Percentiles rank a stretch among this genome's conserved stretches.
phyloP scores from a whole-genome alignment of 805 yeast genomes.

The Scheffersomyces coipomensis region DNA sequence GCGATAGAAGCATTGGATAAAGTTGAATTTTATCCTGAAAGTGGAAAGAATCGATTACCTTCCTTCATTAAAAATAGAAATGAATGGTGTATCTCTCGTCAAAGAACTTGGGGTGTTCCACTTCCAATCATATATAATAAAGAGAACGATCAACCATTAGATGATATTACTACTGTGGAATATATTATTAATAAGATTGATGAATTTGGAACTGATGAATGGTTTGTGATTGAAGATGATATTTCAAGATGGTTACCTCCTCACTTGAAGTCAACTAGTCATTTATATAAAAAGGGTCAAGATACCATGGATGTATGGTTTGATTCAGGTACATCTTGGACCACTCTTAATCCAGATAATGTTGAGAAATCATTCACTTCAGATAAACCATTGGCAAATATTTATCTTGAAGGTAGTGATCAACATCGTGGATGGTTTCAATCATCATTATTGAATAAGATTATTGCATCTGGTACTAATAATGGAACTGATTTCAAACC shows the following conservation, averaged over 20 bases:
- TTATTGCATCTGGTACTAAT: slow-evolving; percentile 51
- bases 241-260: slow-evolving; percentile 75
- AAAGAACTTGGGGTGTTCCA: slow-evolving; percentile 97
- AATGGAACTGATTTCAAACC: slow-evolving; percentile 26
- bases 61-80: slow-evolving; percentile 75
- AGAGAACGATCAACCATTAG: slow-evolving; percentile 61
- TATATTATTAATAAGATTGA: slow-evolving; percentile 58
- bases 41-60: slow-evolving; percentile 66
- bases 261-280: slow-evolving; percentile 37
- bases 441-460: slow-evolving; percentile 79
- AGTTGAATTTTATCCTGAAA: slow-evolving; percentile 72
- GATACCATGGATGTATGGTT: slow-evolving; percentile 99
- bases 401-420: slow-evolving; percentile 96
- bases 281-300: slow-evolving; percentile 57
- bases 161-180: slow-evolving; percentile 53
- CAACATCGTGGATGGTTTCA: slow-evolving; percentile 99
- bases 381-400: slow-evolving; percentile 52
- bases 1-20: slow-evolving; percentile 59
- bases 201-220: slow-evolving; percentile 65
- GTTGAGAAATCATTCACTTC: slow-evolving; percentile 25
- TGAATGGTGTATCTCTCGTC: slow-evolving; percentile 98
- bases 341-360: slow-evolving; percentile 44
- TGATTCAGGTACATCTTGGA: slow-evolving; percentile 95
- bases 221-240: slow-evolving; percentile 65
- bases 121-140: slow-evolving; percentile 74